phyloP scores from a whole-genome alignment of 2,329 filamentous ascomycete species.

The Gnomoniopsis smithogilvyi region DNA sequence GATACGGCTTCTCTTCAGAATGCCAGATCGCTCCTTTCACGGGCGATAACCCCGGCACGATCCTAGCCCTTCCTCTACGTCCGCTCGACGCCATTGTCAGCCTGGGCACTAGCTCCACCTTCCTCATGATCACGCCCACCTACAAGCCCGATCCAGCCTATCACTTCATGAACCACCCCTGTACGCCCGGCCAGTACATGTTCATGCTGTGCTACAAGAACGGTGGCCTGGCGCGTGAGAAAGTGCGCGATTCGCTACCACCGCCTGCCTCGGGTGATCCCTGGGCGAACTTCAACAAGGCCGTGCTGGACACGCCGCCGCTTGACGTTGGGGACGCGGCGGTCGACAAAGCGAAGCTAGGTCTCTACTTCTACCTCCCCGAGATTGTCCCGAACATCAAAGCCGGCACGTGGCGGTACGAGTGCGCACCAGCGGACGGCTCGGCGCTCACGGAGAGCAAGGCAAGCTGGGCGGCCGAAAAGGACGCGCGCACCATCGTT shows the following conservation, averaged over 20 bases:
- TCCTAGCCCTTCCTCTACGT: constrained; percentile 82
- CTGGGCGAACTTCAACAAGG: constrained; percentile 80
- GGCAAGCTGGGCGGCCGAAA: constrained; percentile 49
- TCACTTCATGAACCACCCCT: constrained; percentile 98
- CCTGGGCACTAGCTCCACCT: constrained; percentile 91
- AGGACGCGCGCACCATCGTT: constrained; percentile 83
- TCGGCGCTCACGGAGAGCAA: constrained; percentile 38
- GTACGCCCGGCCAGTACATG: constrained; percentile 90
- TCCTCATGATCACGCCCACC: constrained; percentile 92
- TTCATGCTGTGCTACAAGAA: constrained; percentile 99
- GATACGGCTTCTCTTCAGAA: constrained; percentile 72
- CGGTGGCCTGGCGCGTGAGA: constrained; percentile 87
- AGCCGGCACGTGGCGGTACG: constrained; percentile 84
- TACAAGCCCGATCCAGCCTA: constrained; percentile 89
- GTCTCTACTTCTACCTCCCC: constrained; percentile 90
- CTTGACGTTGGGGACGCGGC: constrained; percentile 56
- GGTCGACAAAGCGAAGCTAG: constrained; percentile 68
- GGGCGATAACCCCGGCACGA: constrained; percentile 94
- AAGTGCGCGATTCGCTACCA: constrained; percentile 79
- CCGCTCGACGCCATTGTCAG: constrained; percentile 92
- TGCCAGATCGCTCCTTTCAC: constrained; percentile 85
- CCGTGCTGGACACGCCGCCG: constrained; percentile 64
- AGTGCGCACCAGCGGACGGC: constrained; percentile 51
- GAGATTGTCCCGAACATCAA: constrained; percentile 93
- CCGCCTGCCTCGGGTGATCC: constrained; percentile 34